Evolutionary conservation across 495 filamentous ascomycete species (phyloP).

Genomic region (Penicillium flavigenum): DNA sequence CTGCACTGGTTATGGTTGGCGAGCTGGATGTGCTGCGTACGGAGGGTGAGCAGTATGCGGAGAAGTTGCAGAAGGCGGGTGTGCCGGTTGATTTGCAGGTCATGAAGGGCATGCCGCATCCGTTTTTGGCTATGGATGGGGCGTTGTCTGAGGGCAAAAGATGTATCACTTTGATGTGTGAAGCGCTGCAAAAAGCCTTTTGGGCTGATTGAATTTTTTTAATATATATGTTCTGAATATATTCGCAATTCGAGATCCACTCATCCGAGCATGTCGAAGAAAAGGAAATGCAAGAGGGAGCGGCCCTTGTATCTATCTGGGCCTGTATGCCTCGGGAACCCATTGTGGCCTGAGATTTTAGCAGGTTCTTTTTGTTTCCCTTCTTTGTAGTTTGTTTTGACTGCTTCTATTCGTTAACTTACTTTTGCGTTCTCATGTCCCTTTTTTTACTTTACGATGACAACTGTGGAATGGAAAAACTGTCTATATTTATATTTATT

Average conservation of each 20-base stretch:
- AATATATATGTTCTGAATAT: slow-evolving; percentile 1
- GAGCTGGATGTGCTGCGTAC: slow-evolving; percentile 55
- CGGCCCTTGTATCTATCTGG: not conserved
- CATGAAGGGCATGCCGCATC: slow-evolving; percentile 61
- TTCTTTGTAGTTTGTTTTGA: not conserved
- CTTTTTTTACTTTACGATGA: too few relatives aligned
- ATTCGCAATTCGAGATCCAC: not conserved
- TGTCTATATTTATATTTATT: too few relatives aligned
- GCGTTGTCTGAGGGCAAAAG: slow-evolving; percentile 52
- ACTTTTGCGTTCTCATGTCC: not conserved
- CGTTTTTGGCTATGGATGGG: slow-evolving; percentile 61
- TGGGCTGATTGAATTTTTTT: slow-evolving; percentile 18
- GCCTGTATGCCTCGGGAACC: not conserved
- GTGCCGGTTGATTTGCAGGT: slow-evolving; percentile 55
- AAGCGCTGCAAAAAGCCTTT: slow-evolving; percentile 49
- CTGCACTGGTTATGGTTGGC: slow-evolving; percentile 54
- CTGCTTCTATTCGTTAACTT: not conserved
- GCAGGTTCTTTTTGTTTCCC: not conserved
- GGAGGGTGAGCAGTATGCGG: slow-evolving; percentile 52
- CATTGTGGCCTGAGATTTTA: not conserved
- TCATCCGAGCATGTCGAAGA: not conserved
- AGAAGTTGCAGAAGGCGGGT: slow-evolving; percentile 49
- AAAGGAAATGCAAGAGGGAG: not conserved
- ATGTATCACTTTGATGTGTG: slow-evolving; percentile 56
- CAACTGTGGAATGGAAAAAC: too few relatives aligned